Percentiles rank a stretch among this genome's conserved stretches.
phyloP scores from a whole-genome alignment of 2,329 filamentous ascomycete species.

The Aureobasidium zeae region DNA sequence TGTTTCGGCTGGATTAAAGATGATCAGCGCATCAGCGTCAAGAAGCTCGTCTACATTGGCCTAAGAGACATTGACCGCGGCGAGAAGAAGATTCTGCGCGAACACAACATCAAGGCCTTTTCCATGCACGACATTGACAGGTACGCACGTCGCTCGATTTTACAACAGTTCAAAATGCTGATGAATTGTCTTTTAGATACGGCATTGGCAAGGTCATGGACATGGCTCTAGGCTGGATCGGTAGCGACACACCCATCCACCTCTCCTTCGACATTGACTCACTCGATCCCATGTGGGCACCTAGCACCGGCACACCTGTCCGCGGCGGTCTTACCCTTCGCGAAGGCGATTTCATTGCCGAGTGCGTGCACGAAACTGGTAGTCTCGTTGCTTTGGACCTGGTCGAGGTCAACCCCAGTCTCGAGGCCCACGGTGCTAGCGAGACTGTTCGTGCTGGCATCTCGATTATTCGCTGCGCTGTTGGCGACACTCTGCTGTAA shows the following conservation, averaged over 20 bases:
- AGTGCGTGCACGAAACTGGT: conserved; percentile 49
- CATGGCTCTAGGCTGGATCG: conserved; percentile 95
- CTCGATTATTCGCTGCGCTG: conserved; percentile 79
- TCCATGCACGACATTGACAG: conserved; percentile 97
- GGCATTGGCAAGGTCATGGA: conserved; percentile 95
- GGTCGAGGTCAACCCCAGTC: conserved; percentile 45
- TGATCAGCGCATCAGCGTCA: conserved; percentile 59
- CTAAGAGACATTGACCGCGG: conserved; percentile 84
- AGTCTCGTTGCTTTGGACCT: conserved; percentile 49
- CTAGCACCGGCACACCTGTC: conserved; percentile 90
- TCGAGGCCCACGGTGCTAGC: conserved; percentile 51
- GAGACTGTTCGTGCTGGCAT: conserved; percentile 83
- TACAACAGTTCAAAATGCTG: not conserved
- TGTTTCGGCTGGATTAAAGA: conserved; percentile 84
- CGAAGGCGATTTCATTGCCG: conserved; percentile 95
- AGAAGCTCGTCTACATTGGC: conserved; percentile 94
- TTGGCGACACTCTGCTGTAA: conserved; percentile 82
- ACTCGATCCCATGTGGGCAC: conserved; percentile 90
- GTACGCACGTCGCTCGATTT: conserved; percentile 39
- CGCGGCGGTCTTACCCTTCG: conserved; percentile 85
- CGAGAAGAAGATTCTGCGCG: conserved; percentile 84
- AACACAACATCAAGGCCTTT: conserved; percentile 89
- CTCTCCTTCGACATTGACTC: conserved; percentile 96
- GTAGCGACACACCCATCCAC: conserved; percentile 89
- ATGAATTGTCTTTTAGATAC: conserved; percentile 45